Evolutionary conservation across 1,284 basidiomycete species (phyloP).

Genomic region (Apiotrichum laibachii): DNA sequence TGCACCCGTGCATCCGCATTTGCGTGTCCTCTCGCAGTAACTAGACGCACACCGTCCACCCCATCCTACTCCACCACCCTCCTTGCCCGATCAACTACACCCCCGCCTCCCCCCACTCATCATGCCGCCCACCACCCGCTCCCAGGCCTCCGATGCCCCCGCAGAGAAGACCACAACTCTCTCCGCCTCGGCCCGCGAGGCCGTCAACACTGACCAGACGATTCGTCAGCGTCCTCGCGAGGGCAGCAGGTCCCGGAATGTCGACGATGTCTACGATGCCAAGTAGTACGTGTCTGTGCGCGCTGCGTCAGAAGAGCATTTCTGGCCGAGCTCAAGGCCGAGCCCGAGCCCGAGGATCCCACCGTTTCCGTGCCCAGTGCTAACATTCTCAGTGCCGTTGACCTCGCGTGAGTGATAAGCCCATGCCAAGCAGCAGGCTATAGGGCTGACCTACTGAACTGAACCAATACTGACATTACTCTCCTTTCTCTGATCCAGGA

Average conservation of each 20-base stretch:
- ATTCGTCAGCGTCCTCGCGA: conserved; percentile 29
- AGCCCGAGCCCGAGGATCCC: background rate
- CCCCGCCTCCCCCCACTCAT: background rate
- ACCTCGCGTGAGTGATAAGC: conserved; percentile 46
- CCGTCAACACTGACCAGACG: conserved; percentile 8
- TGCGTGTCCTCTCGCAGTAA: too few species aligned
- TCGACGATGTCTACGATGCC: conserved; percentile 49
- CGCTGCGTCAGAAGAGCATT: background rate
- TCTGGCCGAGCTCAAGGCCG: too few species aligned
- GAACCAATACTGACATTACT: conserved; percentile 12
- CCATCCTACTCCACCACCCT: too few species aligned
- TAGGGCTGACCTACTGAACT: too few species aligned
- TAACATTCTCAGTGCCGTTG: conserved; percentile 38
- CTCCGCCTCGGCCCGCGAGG: conserved; percentile 1
- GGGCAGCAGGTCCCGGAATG: conserved; percentile 36
- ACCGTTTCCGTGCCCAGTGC: conserved; percentile 10
- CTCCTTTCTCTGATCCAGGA: conserved; percentile 22
- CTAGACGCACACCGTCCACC: too few species aligned
- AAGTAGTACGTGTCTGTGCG: conserved; percentile 38
- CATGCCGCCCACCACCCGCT: conserved; percentile 40
- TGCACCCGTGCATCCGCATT: too few species aligned
- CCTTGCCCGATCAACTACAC: too few species aligned
- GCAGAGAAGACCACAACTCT: background rate
- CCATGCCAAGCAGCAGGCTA: too few species aligned
- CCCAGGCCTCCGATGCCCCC: conserved; percentile 8